Evolutionary conservation across 116 monocot genomes (phyloP).

Genomic region (Iris pallida): DNA sequence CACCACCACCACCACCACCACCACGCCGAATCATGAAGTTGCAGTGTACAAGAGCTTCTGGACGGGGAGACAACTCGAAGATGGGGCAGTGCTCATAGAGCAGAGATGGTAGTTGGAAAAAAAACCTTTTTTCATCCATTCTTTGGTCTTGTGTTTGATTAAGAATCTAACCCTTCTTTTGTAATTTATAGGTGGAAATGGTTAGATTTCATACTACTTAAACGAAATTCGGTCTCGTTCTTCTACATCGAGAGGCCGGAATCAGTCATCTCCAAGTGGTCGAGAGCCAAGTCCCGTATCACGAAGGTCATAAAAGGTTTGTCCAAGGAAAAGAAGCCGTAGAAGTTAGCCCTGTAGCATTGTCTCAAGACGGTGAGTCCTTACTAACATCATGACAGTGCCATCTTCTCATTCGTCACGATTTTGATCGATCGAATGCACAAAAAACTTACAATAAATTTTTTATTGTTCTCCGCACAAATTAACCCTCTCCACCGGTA

Average conservation of each 20-base stretch:
- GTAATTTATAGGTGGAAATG: constrained; percentile 73
- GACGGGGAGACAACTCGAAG: constrained; percentile 77
- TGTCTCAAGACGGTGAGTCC: constrained; percentile 70
- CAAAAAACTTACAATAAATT: no score
- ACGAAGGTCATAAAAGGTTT: constrained; percentile 81
- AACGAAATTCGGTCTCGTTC: constrained; percentile 57
- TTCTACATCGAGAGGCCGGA: constrained; percentile 58
- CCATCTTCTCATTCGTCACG: neutral
- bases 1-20: neutral
- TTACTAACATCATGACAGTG: neutral
- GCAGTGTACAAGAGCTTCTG: constrained; percentile 82
- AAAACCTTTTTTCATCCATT: neutral
- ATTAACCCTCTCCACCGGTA: constrained; percentile 73
- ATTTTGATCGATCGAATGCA: neutral
- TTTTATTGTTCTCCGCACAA: constrained; percentile 17
- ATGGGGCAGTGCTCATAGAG: constrained; percentile 78
- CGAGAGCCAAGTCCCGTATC: constrained; percentile 54
- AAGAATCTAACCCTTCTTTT: no score
- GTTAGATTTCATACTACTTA: constrained; percentile 71
- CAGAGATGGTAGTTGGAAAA: no score
- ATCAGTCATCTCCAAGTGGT: constrained; percentile 64
- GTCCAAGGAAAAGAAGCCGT: constrained; percentile 63
- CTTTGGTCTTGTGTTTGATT: neutral
- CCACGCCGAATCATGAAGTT: constrained; percentile 37
- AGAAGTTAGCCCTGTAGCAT: constrained; percentile 70